Conservation (phyloP, 441 rosid genomes). For the Hura crepitans region DNA sequence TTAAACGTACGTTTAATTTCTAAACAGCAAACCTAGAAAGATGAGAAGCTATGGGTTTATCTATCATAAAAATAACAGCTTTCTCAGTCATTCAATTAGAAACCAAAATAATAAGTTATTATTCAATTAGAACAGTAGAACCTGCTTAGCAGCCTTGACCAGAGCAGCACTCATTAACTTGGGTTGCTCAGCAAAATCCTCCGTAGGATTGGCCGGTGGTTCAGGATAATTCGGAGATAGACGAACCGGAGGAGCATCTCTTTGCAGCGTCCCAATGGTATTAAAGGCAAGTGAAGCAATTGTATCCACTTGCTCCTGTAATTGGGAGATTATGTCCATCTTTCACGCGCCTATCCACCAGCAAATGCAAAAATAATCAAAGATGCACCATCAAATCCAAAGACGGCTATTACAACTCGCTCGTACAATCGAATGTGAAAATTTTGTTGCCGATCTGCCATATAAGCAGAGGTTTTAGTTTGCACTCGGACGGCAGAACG, state of each 20-base stretch:
- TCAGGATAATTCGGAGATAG: conserved; percentile 84
- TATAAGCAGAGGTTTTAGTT: too few relatives aligned
- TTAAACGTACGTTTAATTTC: too few relatives aligned
- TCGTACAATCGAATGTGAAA: too few relatives aligned
- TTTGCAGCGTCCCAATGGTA: conserved; percentile 68
- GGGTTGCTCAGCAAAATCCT: conserved; percentile 70
- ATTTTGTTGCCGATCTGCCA: too few relatives aligned
- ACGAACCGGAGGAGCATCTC: conserved; percentile 83
- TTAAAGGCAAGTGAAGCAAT: conserved; percentile 75
- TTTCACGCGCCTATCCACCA: background rate
- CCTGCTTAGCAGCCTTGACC: conserved; percentile 95
- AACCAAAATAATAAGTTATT: background rate
- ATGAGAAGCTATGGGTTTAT: background rate
- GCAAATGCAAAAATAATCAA: background rate
- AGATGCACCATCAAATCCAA: background rate
- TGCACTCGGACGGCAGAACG: too few relatives aligned
- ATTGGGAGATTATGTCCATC: conserved; percentile 92
- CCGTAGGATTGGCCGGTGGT: conserved; percentile 56
- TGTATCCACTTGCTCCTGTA: conserved; percentile 83
- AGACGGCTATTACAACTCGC: too few relatives aligned
- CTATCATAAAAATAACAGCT: background rate
- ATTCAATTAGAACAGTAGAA: conserved; percentile 9
- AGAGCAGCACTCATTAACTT: conserved; percentile 73
- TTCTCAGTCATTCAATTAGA: background rate
- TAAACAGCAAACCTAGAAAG: too few relatives aligned